Evolutionary conservation across 2,329 filamentous ascomycete species (phyloP).

Genomic region (Passalora sequoiae): DNA sequence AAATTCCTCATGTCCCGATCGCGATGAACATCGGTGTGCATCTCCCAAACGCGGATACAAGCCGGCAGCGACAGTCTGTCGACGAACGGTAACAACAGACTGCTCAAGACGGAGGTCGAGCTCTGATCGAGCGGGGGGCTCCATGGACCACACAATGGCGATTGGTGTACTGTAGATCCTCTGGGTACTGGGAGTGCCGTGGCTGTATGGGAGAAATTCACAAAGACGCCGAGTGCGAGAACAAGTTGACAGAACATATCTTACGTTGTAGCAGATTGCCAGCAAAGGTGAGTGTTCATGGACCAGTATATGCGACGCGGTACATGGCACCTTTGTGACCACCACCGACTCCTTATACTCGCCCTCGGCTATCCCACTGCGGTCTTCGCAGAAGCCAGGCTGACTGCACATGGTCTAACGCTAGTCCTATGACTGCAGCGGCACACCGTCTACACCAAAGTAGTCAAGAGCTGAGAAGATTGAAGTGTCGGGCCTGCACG

Average conservation of each 20-base stretch:
- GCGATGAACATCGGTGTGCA: not conserved
- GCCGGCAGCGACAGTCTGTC: not conserved
- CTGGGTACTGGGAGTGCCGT: not conserved
- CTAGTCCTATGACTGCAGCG: too few species aligned
- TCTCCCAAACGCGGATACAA: not conserved
- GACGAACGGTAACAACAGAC: not conserved
- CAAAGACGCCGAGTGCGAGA: not conserved
- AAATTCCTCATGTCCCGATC: not conserved
- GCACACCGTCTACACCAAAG: too few species aligned
- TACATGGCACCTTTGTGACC: too few species aligned
- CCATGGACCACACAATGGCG: not conserved
- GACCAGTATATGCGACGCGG: too few species aligned
- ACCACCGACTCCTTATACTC: too few species aligned
- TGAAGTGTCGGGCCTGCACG: too few species aligned
- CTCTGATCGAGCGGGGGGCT: not conserved
- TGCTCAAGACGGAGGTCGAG: not conserved
- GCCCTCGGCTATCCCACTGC: too few species aligned
- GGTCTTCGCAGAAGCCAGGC: too few species aligned
- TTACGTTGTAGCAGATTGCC: too few species aligned
- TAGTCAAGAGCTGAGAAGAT: too few species aligned
- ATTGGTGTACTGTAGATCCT: not conserved
- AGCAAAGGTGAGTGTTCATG: too few species aligned
- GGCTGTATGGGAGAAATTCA: not conserved
- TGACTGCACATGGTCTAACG: too few species aligned
- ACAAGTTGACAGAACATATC: not conserved